A percentile compares a stretch with the other conserved stretches of the same genome.
These are phyloP conservation scores for Pseudoscleropodium purum DNA, from an alignment of 225 moss, liverwort and hornwort species.

Conservation along the genomic window DNA sequence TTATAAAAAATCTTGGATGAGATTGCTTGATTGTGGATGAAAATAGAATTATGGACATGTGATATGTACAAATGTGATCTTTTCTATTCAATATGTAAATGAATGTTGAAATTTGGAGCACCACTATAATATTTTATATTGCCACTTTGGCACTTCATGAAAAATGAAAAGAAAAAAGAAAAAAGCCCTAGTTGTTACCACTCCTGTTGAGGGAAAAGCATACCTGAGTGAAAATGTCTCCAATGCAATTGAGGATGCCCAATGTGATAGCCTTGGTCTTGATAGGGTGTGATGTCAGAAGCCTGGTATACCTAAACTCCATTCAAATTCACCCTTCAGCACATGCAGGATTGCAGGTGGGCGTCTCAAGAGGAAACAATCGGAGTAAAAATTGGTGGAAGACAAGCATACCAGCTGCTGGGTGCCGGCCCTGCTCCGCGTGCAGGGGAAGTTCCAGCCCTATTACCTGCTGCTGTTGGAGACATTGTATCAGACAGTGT, in stretches of 20 bases:
- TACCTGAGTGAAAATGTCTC: slow-evolving; percentile 33
- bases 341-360: not conserved
- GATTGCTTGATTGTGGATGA: too few species aligned
- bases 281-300: slow-evolving; percentile 14
- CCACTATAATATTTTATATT: too few species aligned
- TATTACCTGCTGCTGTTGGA: not conserved
- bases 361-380: not conserved
- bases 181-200: too few species aligned
- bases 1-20: too few species aligned
- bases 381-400: not conserved
- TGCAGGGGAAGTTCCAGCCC: not conserved
- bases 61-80: too few species aligned
- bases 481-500: not conserved
- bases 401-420: not conserved
- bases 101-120: too few species aligned
- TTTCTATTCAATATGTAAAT: too few species aligned
- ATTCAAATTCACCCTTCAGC: not conserved
- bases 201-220: not conserved
- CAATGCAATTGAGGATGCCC: slow-evolving; percentile 22
- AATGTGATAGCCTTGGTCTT: slow-evolving; percentile 24
- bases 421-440: not conserved
- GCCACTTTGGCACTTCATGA: too few species aligned
- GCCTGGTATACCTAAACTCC: slow-evolving; percentile 9
- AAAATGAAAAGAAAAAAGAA: too few species aligned
- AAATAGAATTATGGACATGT: too few species aligned